Conservation (phyloP, 2,329 filamentous ascomycete genomes). For the Aaosphaeria arxii region DNA sequence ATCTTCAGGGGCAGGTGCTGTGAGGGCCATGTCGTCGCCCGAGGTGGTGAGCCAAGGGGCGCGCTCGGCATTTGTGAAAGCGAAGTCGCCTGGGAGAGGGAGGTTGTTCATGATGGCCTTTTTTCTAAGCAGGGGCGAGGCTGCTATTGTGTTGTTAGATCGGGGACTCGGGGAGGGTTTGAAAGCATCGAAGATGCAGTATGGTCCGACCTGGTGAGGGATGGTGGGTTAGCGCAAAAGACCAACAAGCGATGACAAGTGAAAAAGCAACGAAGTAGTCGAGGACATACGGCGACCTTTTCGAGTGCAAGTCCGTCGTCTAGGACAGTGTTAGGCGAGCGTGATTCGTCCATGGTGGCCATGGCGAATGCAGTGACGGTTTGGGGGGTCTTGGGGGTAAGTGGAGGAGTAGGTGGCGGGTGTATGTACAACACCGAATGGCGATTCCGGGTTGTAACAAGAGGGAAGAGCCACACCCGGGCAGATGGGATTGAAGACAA, state of each 20-base stretch:
- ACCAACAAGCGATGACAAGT: not conserved
- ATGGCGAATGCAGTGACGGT: too few species aligned
- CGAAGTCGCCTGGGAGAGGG: slow-evolving; percentile 32
- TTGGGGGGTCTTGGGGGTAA: too few species aligned
- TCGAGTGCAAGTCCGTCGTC: slow-evolving; percentile 38
- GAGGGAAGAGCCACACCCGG: too few species aligned
- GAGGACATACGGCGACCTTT: slow-evolving; percentile 36
- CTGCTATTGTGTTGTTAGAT: slow-evolving; percentile 4
- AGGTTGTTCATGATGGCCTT: slow-evolving; percentile 27
- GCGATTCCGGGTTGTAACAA: too few species aligned
- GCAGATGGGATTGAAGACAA: too few species aligned
- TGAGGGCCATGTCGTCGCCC: slow-evolving; percentile 30
- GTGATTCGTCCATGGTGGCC: slow-evolving; percentile 14
- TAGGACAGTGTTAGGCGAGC: slow-evolving; percentile 20
- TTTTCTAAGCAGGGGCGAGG: slow-evolving; percentile 6
- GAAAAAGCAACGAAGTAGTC: not conserved
- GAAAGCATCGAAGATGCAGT: slow-evolving; percentile 38
- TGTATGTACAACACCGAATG: too few species aligned
- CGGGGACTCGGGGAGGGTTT: slow-evolving; percentile 20
- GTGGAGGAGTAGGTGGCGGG: too few species aligned
- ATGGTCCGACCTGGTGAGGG: slow-evolving; percentile 33
- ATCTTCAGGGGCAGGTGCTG: slow-evolving; percentile 24
- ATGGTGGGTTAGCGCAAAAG: slow-evolving; percentile 21
- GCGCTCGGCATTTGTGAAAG: slow-evolving; percentile 26
- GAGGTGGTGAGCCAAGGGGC: slow-evolving; percentile 34